Evolutionary conservation across 768 basidiomycete genomes (phyloP).

Genomic region (Boletus subparvulus): DNA sequence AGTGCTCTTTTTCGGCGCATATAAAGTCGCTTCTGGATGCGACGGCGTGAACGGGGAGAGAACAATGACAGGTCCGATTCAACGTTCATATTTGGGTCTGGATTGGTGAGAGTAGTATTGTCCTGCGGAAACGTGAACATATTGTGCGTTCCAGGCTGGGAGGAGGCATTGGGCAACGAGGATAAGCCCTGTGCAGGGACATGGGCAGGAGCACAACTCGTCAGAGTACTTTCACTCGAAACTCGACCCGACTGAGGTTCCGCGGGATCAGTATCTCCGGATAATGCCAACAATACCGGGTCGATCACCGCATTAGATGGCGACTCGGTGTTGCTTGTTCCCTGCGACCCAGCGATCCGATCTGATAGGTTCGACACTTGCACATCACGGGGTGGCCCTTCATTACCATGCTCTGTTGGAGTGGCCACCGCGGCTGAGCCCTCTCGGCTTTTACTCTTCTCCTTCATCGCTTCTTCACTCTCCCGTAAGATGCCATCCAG

Average conservation of each 20-base stretch:
- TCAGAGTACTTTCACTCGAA: background rate
- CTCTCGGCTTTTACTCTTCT: slow-evolving; percentile 11
- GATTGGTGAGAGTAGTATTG: background rate
- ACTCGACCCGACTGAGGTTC: background rate
- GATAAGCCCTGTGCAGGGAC: background rate
- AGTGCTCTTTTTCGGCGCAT: slow-evolving; percentile 72
- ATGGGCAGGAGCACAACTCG: background rate
- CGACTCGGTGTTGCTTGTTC: background rate
- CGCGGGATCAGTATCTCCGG: slow-evolving; percentile 9
- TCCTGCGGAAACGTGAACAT: background rate
- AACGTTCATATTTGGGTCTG: background rate
- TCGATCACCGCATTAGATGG: slow-evolving; percentile 28
- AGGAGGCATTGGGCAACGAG: background rate
- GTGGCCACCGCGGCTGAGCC: background rate
- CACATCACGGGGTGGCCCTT: background rate
- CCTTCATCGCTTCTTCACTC: slow-evolving; percentile 21
- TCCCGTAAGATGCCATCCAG: slow-evolving; percentile 39
- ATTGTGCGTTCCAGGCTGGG: background rate
- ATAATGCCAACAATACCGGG: slow-evolving; percentile 30
- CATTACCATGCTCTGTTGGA: slow-evolving; percentile 1
- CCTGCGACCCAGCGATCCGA: background rate
- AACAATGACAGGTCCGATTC: slow-evolving; percentile 28
- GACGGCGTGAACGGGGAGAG: slow-evolving; percentile 52
- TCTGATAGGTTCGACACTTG: background rate
- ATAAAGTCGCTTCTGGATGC: slow-evolving; percentile 60